Evolutionary conservation across 2,329 filamentous ascomycete genomes (phyloP).

Genomic region (Paecilomyces fulvus): DNA sequence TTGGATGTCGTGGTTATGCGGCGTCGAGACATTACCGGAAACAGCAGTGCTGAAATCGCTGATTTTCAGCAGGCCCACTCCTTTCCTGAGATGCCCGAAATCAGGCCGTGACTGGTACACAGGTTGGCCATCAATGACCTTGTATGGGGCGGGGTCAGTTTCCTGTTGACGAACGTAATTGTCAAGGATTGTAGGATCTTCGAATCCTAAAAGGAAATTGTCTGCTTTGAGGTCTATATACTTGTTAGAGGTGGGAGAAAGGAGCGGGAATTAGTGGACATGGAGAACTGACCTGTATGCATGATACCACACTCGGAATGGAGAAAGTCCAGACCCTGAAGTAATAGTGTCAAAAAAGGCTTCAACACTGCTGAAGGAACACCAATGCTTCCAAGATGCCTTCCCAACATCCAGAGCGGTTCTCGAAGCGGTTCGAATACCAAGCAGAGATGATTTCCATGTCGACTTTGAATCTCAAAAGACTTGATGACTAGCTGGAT

Average conservation of each 20-base stretch:
- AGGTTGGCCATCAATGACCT: constrained; percentile 13
- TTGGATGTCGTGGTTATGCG: constrained; percentile 38
- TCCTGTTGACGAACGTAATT: constrained; percentile 15
- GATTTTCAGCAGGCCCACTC: constrained; percentile 6
- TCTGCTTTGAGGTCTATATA: constrained; percentile 30
- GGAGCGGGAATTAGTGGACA: not conserved
- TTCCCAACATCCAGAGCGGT: constrained; percentile 23
- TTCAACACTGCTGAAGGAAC: constrained; percentile 20
- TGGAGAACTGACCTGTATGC: constrained; percentile 25
- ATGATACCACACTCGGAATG: constrained; percentile 33
- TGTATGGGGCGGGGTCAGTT: constrained; percentile 7
- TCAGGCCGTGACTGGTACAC: constrained; percentile 20
- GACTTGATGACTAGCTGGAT: constrained; percentile 17
- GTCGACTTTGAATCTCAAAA: constrained; percentile 16
- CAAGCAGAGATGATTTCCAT: constrained; percentile 25
- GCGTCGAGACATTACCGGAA: constrained; percentile 16
- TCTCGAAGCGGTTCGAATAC: constrained; percentile 31
- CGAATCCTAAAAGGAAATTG: constrained; percentile 19
- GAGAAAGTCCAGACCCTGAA: constrained; percentile 32
- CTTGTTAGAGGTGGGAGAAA: not conserved
- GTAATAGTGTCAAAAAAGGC: constrained; percentile 21
- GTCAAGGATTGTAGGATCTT: constrained; percentile 15
- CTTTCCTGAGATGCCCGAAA: constrained; percentile 12
- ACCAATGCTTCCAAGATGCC: constrained; percentile 6
- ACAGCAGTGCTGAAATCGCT: constrained; percentile 23